Evolutionary conservation across 1,284 basidiomycete species (phyloP).

Genomic region (Trichosporon ovoides): DNA sequence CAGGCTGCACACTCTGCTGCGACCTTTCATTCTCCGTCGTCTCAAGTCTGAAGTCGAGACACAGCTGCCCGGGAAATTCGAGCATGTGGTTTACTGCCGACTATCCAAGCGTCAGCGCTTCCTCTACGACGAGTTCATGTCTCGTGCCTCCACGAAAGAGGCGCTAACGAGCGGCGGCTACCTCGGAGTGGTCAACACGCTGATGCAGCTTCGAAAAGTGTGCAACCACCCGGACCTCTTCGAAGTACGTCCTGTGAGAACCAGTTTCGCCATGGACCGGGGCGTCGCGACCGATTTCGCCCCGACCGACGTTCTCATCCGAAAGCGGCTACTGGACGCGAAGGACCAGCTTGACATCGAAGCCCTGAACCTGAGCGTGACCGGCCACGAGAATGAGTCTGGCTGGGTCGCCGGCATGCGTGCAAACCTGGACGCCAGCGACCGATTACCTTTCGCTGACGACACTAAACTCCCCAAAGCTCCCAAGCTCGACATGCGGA

Average conservation of each 20-base stretch:
- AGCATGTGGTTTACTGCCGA: conserved; percentile 86
- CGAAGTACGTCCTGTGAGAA: conserved; percentile 88
- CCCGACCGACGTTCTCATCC: conserved; percentile 79
- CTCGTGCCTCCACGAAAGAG: conserved; percentile 77
- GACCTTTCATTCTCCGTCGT: conserved; percentile 89
- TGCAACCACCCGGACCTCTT: conserved; percentile 96
- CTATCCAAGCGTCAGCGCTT: conserved; percentile 93
- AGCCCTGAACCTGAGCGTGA: conserved; percentile 62
- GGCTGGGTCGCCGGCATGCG: conserved; percentile 57
- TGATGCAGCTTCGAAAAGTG: conserved; percentile 94
- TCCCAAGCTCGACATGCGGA: conserved; percentile 62
- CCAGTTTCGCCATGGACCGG: conserved; percentile 79
- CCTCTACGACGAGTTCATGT: conserved; percentile 98
- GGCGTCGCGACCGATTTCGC: conserved; percentile 79
- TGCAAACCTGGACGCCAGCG: conserved; percentile 62
- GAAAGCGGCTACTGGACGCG: conserved; percentile 58
- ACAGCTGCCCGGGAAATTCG: conserved; percentile 89
- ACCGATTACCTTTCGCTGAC: conserved; percentile 58
- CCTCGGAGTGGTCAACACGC: conserved; percentile 79
- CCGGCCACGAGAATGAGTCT: conserved; percentile 51
- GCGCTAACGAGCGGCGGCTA: conserved; percentile 81
- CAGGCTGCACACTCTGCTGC: conserved; percentile 85
- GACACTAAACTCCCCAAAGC: conserved; percentile 54
- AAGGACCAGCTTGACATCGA: conserved; percentile 60
- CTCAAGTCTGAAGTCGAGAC: conserved; percentile 95